Percentiles rank a stretch among this genome's conserved stretches.
These are phyloP conservation scores for Cinnamomum micranthum DNA, from an alignment of 164 flowering plant species.

Conservation along the genomic window DNA sequence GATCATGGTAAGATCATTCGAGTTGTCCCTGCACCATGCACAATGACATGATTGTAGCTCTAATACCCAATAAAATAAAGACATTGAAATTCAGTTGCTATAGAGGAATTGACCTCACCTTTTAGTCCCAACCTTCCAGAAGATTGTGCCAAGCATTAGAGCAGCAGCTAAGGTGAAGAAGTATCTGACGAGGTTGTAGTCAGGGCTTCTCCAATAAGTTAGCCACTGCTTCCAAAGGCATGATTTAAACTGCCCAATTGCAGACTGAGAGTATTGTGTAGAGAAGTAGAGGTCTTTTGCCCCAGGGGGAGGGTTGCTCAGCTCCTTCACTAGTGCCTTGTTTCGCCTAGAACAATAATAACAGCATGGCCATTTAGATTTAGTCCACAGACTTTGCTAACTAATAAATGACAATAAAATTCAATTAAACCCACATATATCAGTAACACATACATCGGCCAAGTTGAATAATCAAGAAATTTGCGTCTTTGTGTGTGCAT, in stretches of 20 bases:
- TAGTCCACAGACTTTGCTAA: not conserved
- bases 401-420: too few relatives aligned
- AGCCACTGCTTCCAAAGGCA: slow-evolving; percentile 95
- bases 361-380: not conserved
- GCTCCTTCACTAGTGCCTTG: slow-evolving; percentile 62
- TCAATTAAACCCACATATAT: not conserved
- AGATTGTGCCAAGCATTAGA: slow-evolving; percentile 72
- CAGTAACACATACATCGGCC: not conserved
- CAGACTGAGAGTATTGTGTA: slow-evolving; percentile 61
- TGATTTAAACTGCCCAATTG: slow-evolving; percentile 78
- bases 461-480: not conserved
- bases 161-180: slow-evolving; percentile 69
- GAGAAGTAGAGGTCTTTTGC: slow-evolving; percentile 72
- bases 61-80: not conserved
- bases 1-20: slow-evolving; percentile 48
- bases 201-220: slow-evolving; percentile 98
- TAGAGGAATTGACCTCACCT: slow-evolving; percentile 27
- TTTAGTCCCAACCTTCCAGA: slow-evolving; percentile 74
- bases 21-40: slow-evolving; percentile 37
- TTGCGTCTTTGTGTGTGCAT: not conserved
- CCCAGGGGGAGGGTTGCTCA: slow-evolving; percentile 69
- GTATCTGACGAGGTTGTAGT: slow-evolving; percentile 74
- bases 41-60: not conserved
- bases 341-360: slow-evolving; percentile 48
- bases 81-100: not conserved